A percentile compares a stretch with the other conserved stretches of the same genome.
Evolutionary conservation across 345 rosid genomes (phyloP).

Genomic region (Alliaria petiolata): DNA sequence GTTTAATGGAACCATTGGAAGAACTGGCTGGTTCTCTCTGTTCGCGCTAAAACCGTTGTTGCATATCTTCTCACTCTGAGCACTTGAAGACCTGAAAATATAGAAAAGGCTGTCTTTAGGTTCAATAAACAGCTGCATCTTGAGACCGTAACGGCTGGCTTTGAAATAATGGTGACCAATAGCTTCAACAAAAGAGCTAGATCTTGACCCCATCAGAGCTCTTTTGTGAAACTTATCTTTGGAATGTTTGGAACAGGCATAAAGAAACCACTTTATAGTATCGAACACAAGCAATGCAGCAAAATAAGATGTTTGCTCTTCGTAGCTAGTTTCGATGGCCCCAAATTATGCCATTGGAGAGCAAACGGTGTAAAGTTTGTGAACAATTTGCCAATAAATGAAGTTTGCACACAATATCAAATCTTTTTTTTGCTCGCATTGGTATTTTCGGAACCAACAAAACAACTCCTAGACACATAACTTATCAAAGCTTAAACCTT

Average conservation of each 20-base stretch:
- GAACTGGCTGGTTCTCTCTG: slow-evolving; percentile 21
- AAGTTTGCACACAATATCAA: background rate
- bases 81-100: background rate
- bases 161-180: background rate
- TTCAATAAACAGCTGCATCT: background rate
- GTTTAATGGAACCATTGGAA: slow-evolving; percentile 47
- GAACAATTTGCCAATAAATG: background rate
- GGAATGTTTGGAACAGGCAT: background rate
- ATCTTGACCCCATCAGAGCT: background rate
- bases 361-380: too few relatives aligned
- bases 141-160: background rate
- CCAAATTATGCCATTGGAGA: too few relatives aligned
- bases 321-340: too few relatives aligned
- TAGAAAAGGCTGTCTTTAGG: background rate
- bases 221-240: background rate
- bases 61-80: background rate
- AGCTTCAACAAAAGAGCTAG: background rate
- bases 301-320: background rate
- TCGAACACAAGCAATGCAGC: background rate
- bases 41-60: background rate
- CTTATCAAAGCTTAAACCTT: background rate
- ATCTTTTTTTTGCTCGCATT: background rate
- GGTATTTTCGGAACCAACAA: background rate
- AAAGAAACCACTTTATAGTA: background rate
- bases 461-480: background rate